Percentiles rank a stretch among this genome's conserved stretches.
Conservation (phyloP, 106 monocot species). For the Acanthochlamys bracteata region DNA sequence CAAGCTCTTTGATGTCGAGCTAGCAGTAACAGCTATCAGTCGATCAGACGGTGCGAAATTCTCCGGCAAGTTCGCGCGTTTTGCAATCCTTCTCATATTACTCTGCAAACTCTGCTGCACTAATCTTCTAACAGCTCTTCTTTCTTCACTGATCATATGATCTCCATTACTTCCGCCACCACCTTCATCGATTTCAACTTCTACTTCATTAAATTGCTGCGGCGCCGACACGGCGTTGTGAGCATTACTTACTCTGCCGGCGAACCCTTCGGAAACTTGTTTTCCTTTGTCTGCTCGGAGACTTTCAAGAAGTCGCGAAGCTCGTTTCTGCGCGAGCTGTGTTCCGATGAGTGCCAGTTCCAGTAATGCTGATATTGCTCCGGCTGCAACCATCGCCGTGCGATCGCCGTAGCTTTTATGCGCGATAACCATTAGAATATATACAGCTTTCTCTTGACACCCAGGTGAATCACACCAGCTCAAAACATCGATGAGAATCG, state of each 20-base stretch:
- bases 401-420: conserved; percentile 29
- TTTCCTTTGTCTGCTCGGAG: conserved; percentile 55
- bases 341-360: conserved; percentile 74
- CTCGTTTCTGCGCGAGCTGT: conserved; percentile 68
- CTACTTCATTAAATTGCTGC: not conserved
- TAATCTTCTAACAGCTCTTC: conserved; percentile 48
- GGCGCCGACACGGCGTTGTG: conserved; percentile 13
- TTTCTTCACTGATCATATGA: conserved; percentile 60
- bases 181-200: not conserved
- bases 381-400: conserved; percentile 43
- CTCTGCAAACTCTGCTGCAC: conserved; percentile 73
- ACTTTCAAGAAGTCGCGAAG: conserved; percentile 54
- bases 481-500: conserved; percentile 62
- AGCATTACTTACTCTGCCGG: not conserved
- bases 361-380: conserved; percentile 42
- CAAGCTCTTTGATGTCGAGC: conserved; percentile 66
- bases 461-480: conserved; percentile 57
- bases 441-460: conserved; percentile 80
- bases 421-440: conserved; percentile 71
- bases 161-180: conserved; percentile 8
- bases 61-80: conserved; percentile 55
- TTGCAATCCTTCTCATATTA: conserved; percentile 62
- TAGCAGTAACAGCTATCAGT: conserved; percentile 19
- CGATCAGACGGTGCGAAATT: conserved; percentile 35
- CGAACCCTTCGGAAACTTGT: conserved; percentile 26